Evolutionary conservation across 148 eudicot genomes (phyloP).

Genomic region (Vaccinium myrtillus): DNA sequence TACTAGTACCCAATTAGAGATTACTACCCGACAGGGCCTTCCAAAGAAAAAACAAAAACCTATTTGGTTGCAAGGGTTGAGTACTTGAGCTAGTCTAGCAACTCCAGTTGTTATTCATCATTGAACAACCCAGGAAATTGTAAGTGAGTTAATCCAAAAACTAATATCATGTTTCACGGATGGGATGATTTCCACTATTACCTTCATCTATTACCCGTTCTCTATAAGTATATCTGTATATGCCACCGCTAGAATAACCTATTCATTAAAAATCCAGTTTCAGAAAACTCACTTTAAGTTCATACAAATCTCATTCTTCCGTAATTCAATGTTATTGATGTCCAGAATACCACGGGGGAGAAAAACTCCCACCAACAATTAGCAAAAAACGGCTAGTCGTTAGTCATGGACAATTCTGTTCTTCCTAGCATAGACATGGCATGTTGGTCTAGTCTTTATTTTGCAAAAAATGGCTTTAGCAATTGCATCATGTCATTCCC

Average conservation of each 20-base stretch:
- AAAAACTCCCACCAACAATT: too few relatives aligned
- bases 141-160: neutral
- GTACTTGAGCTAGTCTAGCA: neutral
- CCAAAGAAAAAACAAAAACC: neutral
- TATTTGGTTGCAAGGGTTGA: neutral
- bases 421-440: too few relatives aligned
- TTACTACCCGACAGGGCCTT: neutral
- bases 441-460: too few relatives aligned
- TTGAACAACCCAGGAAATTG: neutral
- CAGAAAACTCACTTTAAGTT: too few relatives aligned
- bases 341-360: too few relatives aligned
- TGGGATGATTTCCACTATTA: neutral
- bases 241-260: neutral
- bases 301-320: too few relatives aligned
- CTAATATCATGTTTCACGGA: neutral
- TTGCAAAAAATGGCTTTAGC: too few relatives aligned
- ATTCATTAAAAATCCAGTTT: too few relatives aligned
- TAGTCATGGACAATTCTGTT: too few relatives aligned
- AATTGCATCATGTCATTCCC: too few relatives aligned
- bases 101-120: neutral
- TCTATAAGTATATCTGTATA: neutral
- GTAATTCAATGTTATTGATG: too few relatives aligned
- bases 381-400: too few relatives aligned
- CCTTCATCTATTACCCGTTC: neutral
- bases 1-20: neutral